Conservation (phyloP, 805 yeast genomes). For the Zygosaccharomyces bailii region DNA sequence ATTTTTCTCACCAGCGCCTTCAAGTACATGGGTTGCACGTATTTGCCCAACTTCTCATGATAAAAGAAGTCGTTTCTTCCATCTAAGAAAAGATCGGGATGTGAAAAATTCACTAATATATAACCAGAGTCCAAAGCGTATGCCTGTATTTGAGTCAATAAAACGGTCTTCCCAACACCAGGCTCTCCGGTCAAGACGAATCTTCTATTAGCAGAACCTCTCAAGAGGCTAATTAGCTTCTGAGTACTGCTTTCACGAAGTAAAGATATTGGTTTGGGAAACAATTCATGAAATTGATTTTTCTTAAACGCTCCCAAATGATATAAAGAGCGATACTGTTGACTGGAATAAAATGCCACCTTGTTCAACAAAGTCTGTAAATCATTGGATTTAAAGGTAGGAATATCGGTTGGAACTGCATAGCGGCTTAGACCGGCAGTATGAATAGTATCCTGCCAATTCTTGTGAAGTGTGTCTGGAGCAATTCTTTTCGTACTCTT, state of each 20-base stretch:
- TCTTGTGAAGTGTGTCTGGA: slow-evolving; percentile 33
- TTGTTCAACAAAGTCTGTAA: slow-evolving; percentile 23
- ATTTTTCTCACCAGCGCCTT: slow-evolving; percentile 56
- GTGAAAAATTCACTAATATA: slow-evolving; percentile 60
- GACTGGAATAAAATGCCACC: slow-evolving; percentile 42
- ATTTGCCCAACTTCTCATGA: slow-evolving; percentile 46
- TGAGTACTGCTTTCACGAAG: slow-evolving; percentile 48
- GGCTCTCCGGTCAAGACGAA: slow-evolving; percentile 60
- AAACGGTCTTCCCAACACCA: slow-evolving; percentile 78
- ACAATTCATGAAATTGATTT: slow-evolving; percentile 65
- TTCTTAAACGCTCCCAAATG: slow-evolving; percentile 63
- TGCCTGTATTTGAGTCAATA: slow-evolving; percentile 54
- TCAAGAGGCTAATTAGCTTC: slow-evolving; percentile 40
- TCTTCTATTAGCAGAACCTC: slow-evolving; percentile 45
- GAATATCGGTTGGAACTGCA: slow-evolving; percentile 28
- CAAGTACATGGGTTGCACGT: slow-evolving; percentile 77
- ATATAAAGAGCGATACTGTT: slow-evolving; percentile 43
- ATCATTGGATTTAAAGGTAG: slow-evolving; percentile 20
- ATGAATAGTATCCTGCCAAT: slow-evolving; percentile 34
- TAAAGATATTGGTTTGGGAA: slow-evolving; percentile 55
- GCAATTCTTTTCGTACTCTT: slow-evolving; percentile 28
- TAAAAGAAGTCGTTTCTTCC: slow-evolving; percentile 69
- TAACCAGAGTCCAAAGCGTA: slow-evolving; percentile 46
- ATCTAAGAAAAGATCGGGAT: slow-evolving; percentile 58
- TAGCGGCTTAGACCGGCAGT: slow-evolving; percentile 32